Evolutionary conservation across 2,329 filamentous ascomycete genomes (phyloP).

Genomic region (Fusarium chaquense): DNA sequence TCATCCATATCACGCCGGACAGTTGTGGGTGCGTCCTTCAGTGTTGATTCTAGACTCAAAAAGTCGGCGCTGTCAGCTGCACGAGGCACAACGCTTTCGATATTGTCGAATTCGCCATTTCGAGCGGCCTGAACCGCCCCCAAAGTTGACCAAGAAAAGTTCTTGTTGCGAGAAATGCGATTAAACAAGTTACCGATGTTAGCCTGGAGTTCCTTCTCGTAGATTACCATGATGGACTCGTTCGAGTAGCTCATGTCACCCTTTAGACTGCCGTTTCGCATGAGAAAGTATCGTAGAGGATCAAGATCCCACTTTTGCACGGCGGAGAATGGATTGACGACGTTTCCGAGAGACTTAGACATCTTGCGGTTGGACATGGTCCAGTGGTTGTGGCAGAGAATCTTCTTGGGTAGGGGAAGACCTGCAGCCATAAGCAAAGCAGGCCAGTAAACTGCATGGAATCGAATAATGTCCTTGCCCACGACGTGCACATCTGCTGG

Average conservation of each 20-base stretch:
- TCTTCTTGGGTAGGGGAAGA: conserved; percentile 79
- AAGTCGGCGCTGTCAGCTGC: conserved; percentile 16
- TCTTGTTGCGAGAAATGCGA: conserved; percentile 75
- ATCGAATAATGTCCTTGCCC: conserved; percentile 95
- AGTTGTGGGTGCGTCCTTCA: conserved; percentile 43
- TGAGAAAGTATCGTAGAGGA: conserved; percentile 88
- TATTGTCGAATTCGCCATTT: conserved; percentile 43
- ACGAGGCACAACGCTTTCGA: conserved; percentile 1
- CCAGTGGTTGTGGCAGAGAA: conserved; percentile 95
- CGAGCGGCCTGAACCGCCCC: conserved; percentile 62
- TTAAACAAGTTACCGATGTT: conserved; percentile 84
- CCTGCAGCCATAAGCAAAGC: conserved; percentile 91
- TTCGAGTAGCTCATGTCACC: conserved; percentile 91
- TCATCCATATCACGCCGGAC: conserved; percentile 70
- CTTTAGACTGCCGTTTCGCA: conserved; percentile 80
- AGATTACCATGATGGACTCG: conserved; percentile 76
- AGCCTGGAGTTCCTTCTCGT: conserved; percentile 81
- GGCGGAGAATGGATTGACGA: conserved; percentile 93
- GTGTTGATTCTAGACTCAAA: conserved; percentile 47
- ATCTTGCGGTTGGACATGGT: conserved; percentile 92
- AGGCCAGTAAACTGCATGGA: conserved; percentile 98
- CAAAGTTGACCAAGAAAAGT: conserved; percentile 71
- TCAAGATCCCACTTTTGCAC: conserved; percentile 91
- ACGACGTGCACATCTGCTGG: conserved; percentile 93
- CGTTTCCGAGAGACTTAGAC: conserved; percentile 95